Evolutionary conservation across 2,329 filamentous ascomycete species (phyloP).

Genomic region (Rhynchosporium agropyri): DNA sequence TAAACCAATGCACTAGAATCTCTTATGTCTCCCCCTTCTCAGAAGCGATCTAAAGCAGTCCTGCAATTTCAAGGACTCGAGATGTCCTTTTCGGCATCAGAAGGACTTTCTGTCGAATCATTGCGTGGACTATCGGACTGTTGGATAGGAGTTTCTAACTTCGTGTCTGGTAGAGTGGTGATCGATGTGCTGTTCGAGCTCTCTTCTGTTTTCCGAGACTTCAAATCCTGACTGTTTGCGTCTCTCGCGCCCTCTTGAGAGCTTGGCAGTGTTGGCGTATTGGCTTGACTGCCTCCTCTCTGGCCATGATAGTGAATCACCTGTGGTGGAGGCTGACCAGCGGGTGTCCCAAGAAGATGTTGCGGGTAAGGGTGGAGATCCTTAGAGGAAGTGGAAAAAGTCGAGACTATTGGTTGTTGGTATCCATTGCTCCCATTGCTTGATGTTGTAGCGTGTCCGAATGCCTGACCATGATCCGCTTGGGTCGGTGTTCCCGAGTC

Average conservation of each 20-base stretch:
- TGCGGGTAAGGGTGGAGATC: constrained; percentile 70
- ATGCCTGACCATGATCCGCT: constrained; percentile 54
- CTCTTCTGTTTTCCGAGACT: constrained; percentile 32
- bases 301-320: constrained; percentile 70
- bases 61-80: background rate
- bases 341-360: constrained; percentile 63
- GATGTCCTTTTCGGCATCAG: constrained; percentile 20
- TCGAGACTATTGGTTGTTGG: constrained; percentile 67
- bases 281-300: constrained; percentile 67
- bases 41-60: constrained; percentile 4
- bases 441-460: constrained; percentile 51
- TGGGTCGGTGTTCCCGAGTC: constrained; percentile 64
- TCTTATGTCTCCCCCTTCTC: constrained; percentile 3
- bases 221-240: constrained; percentile 36
- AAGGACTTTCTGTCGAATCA: constrained; percentile 35
- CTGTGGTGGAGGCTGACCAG: constrained; percentile 64
- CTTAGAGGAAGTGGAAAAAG: constrained; percentile 71
- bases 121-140: constrained; percentile 34
- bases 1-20: constrained; percentile 2
- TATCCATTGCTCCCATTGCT: constrained; percentile 60
- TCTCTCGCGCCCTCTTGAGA: constrained; percentile 37
- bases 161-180: constrained; percentile 35
- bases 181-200: constrained; percentile 33
- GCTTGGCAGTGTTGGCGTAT: constrained; percentile 57
- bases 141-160: constrained; percentile 30